phyloP scores from a whole-genome alignment of 2,329 filamentous ascomycete genomes.

The Sporothrix mexicana region DNA sequence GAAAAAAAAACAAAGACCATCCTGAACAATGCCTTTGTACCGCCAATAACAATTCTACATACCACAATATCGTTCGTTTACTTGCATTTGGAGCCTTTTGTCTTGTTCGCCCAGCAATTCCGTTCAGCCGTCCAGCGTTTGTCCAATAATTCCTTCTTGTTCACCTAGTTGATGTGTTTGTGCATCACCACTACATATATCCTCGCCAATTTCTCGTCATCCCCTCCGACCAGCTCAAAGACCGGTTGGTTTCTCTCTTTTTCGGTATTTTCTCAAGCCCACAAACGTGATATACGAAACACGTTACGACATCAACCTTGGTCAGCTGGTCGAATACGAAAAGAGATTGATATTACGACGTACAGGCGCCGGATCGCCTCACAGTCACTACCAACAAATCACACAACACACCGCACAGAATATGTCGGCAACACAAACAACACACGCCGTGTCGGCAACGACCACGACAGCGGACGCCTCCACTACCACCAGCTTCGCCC shows the following conservation, averaged over 20 bases:
- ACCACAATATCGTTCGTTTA: not conserved
- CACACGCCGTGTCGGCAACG: constrained; percentile 4
- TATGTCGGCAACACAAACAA: constrained; percentile 18
- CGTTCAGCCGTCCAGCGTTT: not conserved
- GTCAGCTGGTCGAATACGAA: not conserved
- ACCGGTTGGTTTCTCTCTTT: not conserved
- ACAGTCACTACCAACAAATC: not conserved
- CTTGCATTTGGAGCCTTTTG: not conserved
- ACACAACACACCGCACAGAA: not conserved
- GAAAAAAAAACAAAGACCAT: not conserved
- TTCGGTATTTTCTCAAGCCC: not conserved
- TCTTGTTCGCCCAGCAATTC: not conserved
- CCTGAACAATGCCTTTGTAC: constrained; percentile 1
- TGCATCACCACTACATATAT: constrained; percentile 11
- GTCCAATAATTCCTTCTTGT: constrained; percentile 1
- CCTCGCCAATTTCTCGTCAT: not conserved
- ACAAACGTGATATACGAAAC: not conserved
- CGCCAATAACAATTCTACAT: not conserved
- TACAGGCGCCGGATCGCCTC: constrained; percentile 19
- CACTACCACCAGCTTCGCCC: constrained; percentile 33
- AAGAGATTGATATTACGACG: too few species aligned
- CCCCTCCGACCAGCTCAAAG: not conserved
- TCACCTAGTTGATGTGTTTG: constrained; percentile 14
- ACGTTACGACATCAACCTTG: not conserved
- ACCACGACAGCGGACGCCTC: constrained; percentile 44